Evolutionary conservation across 169 alveolate genomes (phyloP).

Genomic region (Eimeria nieschulzi): DNA sequence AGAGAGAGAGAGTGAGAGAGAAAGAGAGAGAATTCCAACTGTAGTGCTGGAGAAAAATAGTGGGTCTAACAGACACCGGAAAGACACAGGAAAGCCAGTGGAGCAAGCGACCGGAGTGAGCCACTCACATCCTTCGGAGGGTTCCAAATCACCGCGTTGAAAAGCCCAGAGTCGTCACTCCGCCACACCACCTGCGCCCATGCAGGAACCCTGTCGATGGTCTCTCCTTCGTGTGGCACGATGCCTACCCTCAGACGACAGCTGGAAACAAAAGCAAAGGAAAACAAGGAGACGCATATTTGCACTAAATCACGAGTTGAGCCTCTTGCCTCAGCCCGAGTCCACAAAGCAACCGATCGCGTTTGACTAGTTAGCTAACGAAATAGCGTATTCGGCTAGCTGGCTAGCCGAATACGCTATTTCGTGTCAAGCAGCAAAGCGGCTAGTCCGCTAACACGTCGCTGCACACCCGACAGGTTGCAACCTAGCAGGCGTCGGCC

Average conservation of each 20-base stretch:
- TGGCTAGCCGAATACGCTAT: not conserved
- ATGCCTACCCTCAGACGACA: slow-evolving; percentile 64
- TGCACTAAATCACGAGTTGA: not conserved
- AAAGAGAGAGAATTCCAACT: too few species aligned
- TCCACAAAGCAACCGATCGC: not conserved
- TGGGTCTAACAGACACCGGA: too few species aligned
- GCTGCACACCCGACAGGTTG: too few species aligned
- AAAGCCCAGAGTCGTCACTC: slow-evolving; percentile 82
- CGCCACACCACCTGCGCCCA: slow-evolving; percentile 88
- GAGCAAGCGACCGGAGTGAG: too few species aligned
- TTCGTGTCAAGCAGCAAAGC: too few species aligned
- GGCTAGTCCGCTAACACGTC: too few species aligned
- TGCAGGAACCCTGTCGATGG: slow-evolving; percentile 90
- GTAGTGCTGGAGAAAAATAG: too few species aligned
- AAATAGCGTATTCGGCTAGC: not conserved
- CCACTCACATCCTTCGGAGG: slow-evolving; percentile 80
- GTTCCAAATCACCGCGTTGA: slow-evolving; percentile 89
- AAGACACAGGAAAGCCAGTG: too few species aligned
- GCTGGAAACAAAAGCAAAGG: slow-evolving; percentile 26
- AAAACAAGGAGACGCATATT: too few species aligned
- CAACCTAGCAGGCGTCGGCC: too few species aligned
- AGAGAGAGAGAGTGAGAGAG: too few species aligned
- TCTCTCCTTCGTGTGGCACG: slow-evolving; percentile 79
- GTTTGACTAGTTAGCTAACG: not conserved
- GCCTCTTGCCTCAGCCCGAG: not conserved